Evolutionary conservation across 768 basidiomycete genomes (phyloP).

Genomic region (Lentinula edodes): DNA sequence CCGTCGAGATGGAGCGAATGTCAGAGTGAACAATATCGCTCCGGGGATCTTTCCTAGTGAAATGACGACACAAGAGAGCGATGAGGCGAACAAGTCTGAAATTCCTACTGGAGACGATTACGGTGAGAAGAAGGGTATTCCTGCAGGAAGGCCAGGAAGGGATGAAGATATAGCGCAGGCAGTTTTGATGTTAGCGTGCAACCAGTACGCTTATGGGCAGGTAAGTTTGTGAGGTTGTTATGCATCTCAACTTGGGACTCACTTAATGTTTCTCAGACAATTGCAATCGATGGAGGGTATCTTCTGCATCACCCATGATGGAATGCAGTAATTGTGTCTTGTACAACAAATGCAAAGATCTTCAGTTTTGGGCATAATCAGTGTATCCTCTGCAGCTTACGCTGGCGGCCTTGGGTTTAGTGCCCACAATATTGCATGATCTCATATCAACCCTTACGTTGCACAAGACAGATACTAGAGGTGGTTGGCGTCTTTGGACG

Average conservation of each 20-base stretch:
- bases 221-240: background rate
- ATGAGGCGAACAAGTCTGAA: slow-evolving; percentile 3
- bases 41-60: slow-evolving; percentile 31
- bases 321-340: background rate
- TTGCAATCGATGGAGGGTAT: background rate
- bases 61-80: slow-evolving; percentile 20
- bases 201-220: slow-evolving; percentile 5
- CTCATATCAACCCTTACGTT: too few species aligned
- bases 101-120: background rate
- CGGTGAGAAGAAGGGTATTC: slow-evolving; percentile 1
- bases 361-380: too few species aligned
- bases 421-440: too few species aligned
- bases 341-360: too few species aligned
- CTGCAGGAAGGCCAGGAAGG: slow-evolving; percentile 1
- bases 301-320: background rate
- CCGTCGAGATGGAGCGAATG: slow-evolving; percentile 13
- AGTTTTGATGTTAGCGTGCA: slow-evolving; percentile 1
- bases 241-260: background rate
- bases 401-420: too few species aligned
- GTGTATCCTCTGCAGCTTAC: too few species aligned
- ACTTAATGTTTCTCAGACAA: background rate
- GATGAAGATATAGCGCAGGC: slow-evolving; percentile 6
- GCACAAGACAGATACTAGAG: too few species aligned
- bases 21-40: slow-evolving; percentile 30
- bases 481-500: too few species aligned